Evolutionary conservation across 2,329 filamentous ascomycete genomes (phyloP).

Genomic region (Nothophaeocryptopus gaeumannii): DNA sequence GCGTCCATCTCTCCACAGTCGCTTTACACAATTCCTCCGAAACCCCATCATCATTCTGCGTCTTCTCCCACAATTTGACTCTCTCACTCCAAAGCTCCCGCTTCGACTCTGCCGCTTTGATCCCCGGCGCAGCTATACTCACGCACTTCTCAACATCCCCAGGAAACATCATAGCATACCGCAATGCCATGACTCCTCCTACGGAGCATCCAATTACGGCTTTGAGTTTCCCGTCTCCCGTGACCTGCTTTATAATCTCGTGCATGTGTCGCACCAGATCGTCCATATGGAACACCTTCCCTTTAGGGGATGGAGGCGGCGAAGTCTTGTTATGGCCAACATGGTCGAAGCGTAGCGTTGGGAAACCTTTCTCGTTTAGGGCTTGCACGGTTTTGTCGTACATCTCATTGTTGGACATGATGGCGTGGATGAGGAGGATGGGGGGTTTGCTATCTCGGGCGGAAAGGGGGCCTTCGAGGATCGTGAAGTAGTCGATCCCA

Average conservation of each 20-base stretch:
- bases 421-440: slow-evolving; percentile 29
- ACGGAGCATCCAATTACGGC: slow-evolving; percentile 32
- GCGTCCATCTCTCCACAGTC: slow-evolving; percentile 30
- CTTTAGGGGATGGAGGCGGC: slow-evolving; percentile 11
- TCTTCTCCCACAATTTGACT: slow-evolving; percentile 24
- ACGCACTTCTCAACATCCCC: slow-evolving; percentile 23
- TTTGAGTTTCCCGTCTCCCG: slow-evolving; percentile 15
- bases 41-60: slow-evolving; percentile 12
- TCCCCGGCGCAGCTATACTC: slow-evolving; percentile 28
- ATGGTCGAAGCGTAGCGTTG: slow-evolving; percentile 31
- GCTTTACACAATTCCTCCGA: slow-evolving; percentile 18
- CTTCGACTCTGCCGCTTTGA: slow-evolving; percentile 19
- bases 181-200: slow-evolving; percentile 28
- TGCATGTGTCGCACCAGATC: slow-evolving; percentile 28
- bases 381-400: slow-evolving; percentile 26
- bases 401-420: slow-evolving; percentile 32
- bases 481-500: slow-evolving; percentile 28
- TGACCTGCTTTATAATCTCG: slow-evolving; percentile 18
- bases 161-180: slow-evolving; percentile 30
- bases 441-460: slow-evolving; percentile 1
- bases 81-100: slow-evolving; percentile 27
- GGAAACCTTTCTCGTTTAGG: slow-evolving; percentile 26
- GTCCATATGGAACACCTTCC: slow-evolving; percentile 23
- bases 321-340: slow-evolving; percentile 29
- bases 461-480: slow-evolving; percentile 21